Conservation (phyloP, 2,329 filamentous ascomycete species). For the Claviceps pusilla region DNA sequence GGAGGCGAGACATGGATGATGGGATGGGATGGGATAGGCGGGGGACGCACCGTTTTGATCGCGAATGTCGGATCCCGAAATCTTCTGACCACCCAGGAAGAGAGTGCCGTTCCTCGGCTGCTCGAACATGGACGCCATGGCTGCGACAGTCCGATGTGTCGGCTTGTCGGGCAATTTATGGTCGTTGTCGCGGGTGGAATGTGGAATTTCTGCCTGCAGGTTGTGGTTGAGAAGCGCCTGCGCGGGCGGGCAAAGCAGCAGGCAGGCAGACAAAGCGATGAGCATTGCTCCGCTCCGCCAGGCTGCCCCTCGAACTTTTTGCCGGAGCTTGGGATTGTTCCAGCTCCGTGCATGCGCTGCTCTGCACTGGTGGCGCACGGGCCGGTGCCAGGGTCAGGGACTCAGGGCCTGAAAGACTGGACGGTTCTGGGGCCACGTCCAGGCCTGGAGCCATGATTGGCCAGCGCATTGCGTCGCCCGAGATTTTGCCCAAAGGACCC, state of each 20-base stretch:
- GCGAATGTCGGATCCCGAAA: conserved; percentile 88
- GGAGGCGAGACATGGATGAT: too few species aligned
- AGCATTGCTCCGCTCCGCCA: conserved; percentile 1
- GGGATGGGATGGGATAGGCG: conserved; percentile 2
- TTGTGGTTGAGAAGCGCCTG: conserved; percentile 2
- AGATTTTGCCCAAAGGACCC: conserved; percentile 5
- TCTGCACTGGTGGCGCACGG: neutral
- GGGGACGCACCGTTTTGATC: conserved; percentile 70
- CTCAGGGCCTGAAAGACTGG: too few species aligned
- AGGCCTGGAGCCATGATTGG: conserved; percentile 8
- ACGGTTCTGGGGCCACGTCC: neutral
- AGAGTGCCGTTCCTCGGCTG: conserved; percentile 89
- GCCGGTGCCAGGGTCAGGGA: neutral
- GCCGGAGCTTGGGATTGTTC: conserved; percentile 14
- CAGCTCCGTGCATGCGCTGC: conserved; percentile 8
- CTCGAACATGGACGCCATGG: conserved; percentile 92
- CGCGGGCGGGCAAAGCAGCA: conserved; percentile 2
- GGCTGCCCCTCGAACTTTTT: conserved; percentile 16
- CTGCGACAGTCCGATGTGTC: conserved; percentile 12
- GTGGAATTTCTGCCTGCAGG: conserved; percentile 4
- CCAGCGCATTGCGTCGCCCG: conserved; percentile 4
- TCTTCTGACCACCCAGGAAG: conserved; percentile 94
- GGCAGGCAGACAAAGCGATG: too few species aligned
- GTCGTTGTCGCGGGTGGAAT: neutral
- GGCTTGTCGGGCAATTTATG: conserved; percentile 4